Conservation (phyloP, 345 rosid genomes). For the Firmiana major region DNA sequence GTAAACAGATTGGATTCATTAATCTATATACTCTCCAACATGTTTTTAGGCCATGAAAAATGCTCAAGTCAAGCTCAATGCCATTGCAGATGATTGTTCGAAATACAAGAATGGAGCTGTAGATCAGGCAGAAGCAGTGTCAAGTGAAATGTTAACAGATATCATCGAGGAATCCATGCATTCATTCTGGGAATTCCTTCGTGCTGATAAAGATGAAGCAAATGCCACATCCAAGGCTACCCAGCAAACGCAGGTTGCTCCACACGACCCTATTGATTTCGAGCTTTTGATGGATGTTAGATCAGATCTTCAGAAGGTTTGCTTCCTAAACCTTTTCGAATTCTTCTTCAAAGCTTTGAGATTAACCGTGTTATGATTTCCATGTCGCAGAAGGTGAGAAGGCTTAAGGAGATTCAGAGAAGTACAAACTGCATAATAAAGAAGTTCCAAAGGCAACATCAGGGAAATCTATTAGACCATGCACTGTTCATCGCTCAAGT, state of each 20-base stretch:
- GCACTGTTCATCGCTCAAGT: slow-evolving; percentile 46
- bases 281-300: slow-evolving; percentile 45
- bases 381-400: slow-evolving; percentile 60
- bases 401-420: slow-evolving; percentile 63
- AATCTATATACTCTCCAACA: background rate
- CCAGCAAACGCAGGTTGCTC: slow-evolving; percentile 38
- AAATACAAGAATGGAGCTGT: slow-evolving; percentile 36
- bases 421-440: slow-evolving; percentile 56
- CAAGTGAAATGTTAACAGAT: slow-evolving; percentile 31
- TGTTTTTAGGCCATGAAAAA: background rate
- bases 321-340: background rate
- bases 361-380: background rate
- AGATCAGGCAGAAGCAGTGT: slow-evolving; percentile 43
- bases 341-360: background rate
- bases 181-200: slow-evolving; percentile 60
- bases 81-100: slow-evolving; percentile 45
- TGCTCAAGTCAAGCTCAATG: background rate
- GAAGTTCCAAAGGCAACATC: slow-evolving; percentile 49
- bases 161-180: slow-evolving; percentile 47
- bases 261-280: slow-evolving; percentile 42
- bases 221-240: slow-evolving; percentile 23
- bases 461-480: slow-evolving; percentile 29
- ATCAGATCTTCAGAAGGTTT: slow-evolving; percentile 63
- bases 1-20: slow-evolving; percentile 23
- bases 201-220: slow-evolving; percentile 44